Conservation (phyloP, 1,284 basidiomycete species). For the Pseudozyma tsukubaensis region DNA sequence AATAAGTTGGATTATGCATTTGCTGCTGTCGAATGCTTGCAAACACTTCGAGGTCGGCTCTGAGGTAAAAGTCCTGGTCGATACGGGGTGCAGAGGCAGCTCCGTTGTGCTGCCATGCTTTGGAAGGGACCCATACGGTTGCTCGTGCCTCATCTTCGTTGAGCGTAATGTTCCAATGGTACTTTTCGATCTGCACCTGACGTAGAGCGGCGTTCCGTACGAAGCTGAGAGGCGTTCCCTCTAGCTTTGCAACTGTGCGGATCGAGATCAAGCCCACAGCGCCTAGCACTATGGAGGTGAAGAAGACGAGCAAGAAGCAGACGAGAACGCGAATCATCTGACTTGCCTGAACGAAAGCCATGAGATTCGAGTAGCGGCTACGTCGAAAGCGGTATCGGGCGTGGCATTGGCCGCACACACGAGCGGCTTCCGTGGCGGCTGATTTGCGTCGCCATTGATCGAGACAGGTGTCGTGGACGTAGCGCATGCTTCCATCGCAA, state of each 20-base stretch:
- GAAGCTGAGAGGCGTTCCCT: constrained; percentile 24
- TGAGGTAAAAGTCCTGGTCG: constrained; percentile 20
- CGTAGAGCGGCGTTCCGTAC: constrained; percentile 26
- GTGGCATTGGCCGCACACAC: constrained; percentile 40
- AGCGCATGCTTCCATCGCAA: constrained; percentile 51
- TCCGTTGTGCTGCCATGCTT: constrained; percentile 9
- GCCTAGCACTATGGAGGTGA: constrained; percentile 22
- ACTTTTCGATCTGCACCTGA: constrained; percentile 21
- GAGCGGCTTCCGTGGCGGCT: constrained; percentile 25
- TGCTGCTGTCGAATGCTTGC: constrained; percentile 13
- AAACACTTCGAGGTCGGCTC: constrained; percentile 29
- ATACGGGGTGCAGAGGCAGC: constrained; percentile 9
- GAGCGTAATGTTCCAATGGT: constrained; percentile 36
- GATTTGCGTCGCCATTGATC: constrained; percentile 43
- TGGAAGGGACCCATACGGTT: constrained; percentile 28
- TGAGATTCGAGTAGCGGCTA: constrained; percentile 20
- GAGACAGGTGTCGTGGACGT: constrained; percentile 43
- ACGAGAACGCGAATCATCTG: constrained; percentile 40
- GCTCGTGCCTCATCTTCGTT: constrained; percentile 19
- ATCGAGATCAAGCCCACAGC: constrained; percentile 12
- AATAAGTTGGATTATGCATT: constrained; percentile 29
- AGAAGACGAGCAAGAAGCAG: constrained; percentile 22
- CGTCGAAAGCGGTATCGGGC: constrained; percentile 40
- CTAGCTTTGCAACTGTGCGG: constrained; percentile 14
- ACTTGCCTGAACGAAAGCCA: constrained; percentile 40